Conservation (phyloP, 202 grass and related monocot species). For the Elaeis oleifera region DNA sequence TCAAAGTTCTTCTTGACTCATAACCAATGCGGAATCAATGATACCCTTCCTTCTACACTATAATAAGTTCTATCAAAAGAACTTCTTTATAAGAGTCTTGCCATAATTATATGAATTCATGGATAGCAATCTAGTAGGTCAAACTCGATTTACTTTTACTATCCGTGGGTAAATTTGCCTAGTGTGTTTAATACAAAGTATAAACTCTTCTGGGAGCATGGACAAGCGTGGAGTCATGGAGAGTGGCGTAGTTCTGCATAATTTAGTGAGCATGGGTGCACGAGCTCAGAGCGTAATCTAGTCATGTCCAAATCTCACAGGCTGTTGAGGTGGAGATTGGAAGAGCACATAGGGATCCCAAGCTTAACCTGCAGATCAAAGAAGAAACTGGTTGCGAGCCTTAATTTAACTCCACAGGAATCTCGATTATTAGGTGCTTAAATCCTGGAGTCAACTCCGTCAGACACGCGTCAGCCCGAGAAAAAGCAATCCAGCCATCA, state of each 20-base stretch:
- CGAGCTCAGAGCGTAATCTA: background rate
- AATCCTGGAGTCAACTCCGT: background rate
- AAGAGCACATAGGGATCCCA: background rate
- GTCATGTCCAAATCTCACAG: background rate
- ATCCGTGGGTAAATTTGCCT: background rate
- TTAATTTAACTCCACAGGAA: background rate
- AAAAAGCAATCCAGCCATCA: constrained; percentile 1
- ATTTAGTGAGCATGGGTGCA: background rate
- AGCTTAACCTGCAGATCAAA: background rate
- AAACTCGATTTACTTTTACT: background rate
- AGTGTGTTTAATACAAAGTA: background rate
- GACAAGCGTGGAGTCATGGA: constrained; percentile 9
- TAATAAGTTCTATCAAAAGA: too few species aligned
- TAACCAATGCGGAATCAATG: too few species aligned
- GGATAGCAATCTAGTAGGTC: constrained; percentile 9
- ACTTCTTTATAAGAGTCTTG: too few species aligned
- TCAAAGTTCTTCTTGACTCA: too few species aligned
- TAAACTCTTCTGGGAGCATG: background rate
- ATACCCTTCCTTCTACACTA: too few species aligned
- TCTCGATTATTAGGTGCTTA: background rate
- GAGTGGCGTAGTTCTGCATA: background rate
- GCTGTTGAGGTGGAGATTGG: background rate
- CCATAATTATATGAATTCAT: background rate
- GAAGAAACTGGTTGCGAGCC: background rate
- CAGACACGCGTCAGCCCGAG: background rate